A percentile compares a stretch with the other conserved stretches of the same genome.
Evolutionary conservation across 495 filamentous ascomycete species (phyloP).

Genomic region (Penicillium pulvis): DNA sequence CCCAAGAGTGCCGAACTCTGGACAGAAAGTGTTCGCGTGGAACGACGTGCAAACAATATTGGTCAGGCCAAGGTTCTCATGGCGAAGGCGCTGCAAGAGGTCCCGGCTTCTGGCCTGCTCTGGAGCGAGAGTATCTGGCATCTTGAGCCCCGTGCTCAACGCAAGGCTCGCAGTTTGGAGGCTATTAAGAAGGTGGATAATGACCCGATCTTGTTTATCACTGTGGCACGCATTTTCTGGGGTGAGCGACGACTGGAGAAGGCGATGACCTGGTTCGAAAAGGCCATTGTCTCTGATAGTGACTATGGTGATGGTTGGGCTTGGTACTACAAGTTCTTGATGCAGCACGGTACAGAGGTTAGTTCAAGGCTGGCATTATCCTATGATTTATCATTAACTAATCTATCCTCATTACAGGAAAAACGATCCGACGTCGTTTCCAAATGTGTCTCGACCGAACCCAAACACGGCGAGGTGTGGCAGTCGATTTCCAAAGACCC

Average conservation of each 20-base stretch:
- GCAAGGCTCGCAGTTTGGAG: conserved; percentile 85
- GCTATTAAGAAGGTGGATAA: conserved; percentile 97
- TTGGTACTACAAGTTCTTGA: conserved; percentile 94
- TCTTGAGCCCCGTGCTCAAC: conserved; percentile 86
- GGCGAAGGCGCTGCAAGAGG: conserved; percentile 89
- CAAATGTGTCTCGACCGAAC: conserved; percentile 77
- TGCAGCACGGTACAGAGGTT: conserved; percentile 82
- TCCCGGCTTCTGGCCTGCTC: conserved; percentile 83
- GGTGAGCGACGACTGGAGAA: conserved; percentile 81
- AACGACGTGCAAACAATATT: conserved; percentile 83
- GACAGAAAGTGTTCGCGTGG: conserved; percentile 88
- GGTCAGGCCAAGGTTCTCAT: conserved; percentile 85
- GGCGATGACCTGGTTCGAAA: conserved; percentile 94
- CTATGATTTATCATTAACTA: not conserved
- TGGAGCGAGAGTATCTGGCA: conserved; percentile 96
- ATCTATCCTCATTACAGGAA: conserved; percentile 52
- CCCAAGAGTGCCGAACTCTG: conserved; percentile 86
- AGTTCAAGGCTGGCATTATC: conserved; percentile 9
- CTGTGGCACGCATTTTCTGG: conserved; percentile 77
- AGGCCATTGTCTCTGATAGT: conserved; percentile 81
- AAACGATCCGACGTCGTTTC: conserved; percentile 78
- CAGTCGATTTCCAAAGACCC: conserved; percentile 84
- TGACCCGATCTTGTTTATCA: conserved; percentile 81
- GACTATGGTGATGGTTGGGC: conserved; percentile 95
- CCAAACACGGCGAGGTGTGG: conserved; percentile 93